phyloP scores from a whole-genome alignment of 1,139 yeast species.

The Saccharomyces hybrid region DNA sequence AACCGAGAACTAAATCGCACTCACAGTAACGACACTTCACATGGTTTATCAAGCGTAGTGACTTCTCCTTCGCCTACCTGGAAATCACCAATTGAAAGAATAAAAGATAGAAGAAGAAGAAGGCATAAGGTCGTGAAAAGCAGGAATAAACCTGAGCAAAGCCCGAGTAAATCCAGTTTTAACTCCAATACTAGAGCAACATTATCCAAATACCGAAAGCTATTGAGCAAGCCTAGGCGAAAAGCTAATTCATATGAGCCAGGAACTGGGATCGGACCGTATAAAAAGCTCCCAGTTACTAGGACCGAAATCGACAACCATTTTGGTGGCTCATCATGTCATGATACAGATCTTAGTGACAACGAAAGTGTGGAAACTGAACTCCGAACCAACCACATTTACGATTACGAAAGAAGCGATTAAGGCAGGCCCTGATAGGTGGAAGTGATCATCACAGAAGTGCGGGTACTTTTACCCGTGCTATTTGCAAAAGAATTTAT shows the following conservation, averaged over 20 bases:
- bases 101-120: constrained; percentile 6
- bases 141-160: background rate
- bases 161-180: background rate
- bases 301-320: background rate
- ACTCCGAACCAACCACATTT: constrained; percentile 17
- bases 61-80: constrained; percentile 12
- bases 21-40: background rate
- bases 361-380: constrained; percentile 16
- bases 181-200: background rate
- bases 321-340: background rate
- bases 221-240: background rate
- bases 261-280: background rate
- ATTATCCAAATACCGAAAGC: background rate
- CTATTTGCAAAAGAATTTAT: too few species aligned
- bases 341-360: constrained; percentile 2
- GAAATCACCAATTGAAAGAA: constrained; percentile 12
- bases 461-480: too few species aligned
- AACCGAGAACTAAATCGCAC: background rate
- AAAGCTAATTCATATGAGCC: background rate
- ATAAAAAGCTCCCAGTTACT: background rate
- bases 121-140: background rate
- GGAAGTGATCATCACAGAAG: too few species aligned
- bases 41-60: background rate
- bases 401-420: constrained; percentile 10
- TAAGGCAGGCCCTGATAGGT: background rate